These are phyloP conservation scores for Camelina neglecta DNA, from an alignment of 345 rosid genomes.

Conservation along the genomic window DNA sequence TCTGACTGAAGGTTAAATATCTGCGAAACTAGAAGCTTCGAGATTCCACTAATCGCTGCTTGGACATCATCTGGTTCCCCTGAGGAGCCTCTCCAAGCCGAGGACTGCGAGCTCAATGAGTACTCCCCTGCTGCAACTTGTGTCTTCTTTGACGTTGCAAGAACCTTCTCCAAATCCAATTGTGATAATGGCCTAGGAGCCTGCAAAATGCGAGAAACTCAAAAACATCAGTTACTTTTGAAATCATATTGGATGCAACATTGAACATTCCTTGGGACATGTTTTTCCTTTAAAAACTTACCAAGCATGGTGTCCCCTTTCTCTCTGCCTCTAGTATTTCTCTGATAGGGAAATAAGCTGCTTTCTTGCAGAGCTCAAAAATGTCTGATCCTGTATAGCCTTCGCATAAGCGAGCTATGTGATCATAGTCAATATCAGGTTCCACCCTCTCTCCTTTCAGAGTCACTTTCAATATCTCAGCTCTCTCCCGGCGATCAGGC, in stretches of 20 bases:
- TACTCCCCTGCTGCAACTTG: slow-evolving; percentile 80
- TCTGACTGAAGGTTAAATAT: slow-evolving; percentile 76
- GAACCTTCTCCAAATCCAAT: slow-evolving; percentile 71
- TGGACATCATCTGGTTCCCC: slow-evolving; percentile 77
- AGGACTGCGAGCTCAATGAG: slow-evolving; percentile 56
- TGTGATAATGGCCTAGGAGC: slow-evolving; percentile 77
- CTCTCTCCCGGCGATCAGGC: slow-evolving; percentile 77
- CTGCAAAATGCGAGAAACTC: slow-evolving; percentile 46
- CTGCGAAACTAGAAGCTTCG: slow-evolving; percentile 81
- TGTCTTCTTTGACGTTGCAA: slow-evolving; percentile 72
- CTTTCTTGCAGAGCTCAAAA: slow-evolving; percentile 95
- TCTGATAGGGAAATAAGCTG: slow-evolving; percentile 89
- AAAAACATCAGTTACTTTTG: slow-evolving; percentile 26
- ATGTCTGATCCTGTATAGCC: slow-evolving; percentile 95
- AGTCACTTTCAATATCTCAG: slow-evolving; percentile 80
- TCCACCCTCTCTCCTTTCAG: slow-evolving; percentile 82
- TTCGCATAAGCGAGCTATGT: slow-evolving; percentile 70
- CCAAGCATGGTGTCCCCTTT: slow-evolving; percentile 66
- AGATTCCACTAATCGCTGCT: slow-evolving; percentile 79
- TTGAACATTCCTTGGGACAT: background rate
- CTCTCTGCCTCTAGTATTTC: slow-evolving; percentile 82
- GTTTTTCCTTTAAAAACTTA: slow-evolving; percentile 46
- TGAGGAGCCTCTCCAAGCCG: slow-evolving; percentile 57
- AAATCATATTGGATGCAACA: slow-evolving; percentile 6
- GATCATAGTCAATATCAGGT: slow-evolving; percentile 64